A percentile compares a stretch with the other conserved stretches of the same genome.
Evolutionary conservation across 805 yeast species (phyloP).

Genomic region (Priceomyces medius): DNA sequence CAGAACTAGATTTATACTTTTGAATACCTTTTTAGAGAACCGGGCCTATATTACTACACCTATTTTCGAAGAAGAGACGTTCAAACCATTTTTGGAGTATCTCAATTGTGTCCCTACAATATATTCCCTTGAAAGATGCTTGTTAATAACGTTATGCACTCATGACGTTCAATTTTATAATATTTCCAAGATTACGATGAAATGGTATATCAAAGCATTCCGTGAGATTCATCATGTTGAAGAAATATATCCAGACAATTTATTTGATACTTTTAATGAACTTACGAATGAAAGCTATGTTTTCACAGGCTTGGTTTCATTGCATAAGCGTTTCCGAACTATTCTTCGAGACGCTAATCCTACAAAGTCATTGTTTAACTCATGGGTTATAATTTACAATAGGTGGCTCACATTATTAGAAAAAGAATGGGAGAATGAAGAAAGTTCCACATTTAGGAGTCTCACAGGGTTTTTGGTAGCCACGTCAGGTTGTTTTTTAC

Average conservation of each 20-base stretch:
- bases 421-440: conserved; percentile 28
- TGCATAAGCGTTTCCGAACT: conserved; percentile 62
- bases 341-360: conserved; percentile 27
- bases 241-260: conserved; percentile 18
- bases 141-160: conserved; percentile 40
- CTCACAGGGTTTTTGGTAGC: conserved; percentile 74
- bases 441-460: conserved; percentile 55
- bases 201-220: conserved; percentile 25
- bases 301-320: conserved; percentile 69
- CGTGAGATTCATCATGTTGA: conserved; percentile 5
- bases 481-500: conserved; percentile 60
- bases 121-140: conserved; percentile 33
- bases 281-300: conserved; percentile 55
- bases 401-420: conserved; percentile 44
- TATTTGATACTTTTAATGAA: conserved; percentile 26
- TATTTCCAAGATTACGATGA: conserved; percentile 37
- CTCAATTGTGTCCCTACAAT: conserved; percentile 1
- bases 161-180: conserved; percentile 45
- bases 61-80: conserved; percentile 6
- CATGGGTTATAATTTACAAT: conserved; percentile 47
- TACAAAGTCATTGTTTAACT: conserved; percentile 31
- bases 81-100: neutral
- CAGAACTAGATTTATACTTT: conserved; percentile 34
- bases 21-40: conserved; percentile 31
- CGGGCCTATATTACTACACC: conserved; percentile 14